Evolutionary conservation across 1,284 basidiomycete species (phyloP).

Genomic region (Exsudoporus floridanus): DNA sequence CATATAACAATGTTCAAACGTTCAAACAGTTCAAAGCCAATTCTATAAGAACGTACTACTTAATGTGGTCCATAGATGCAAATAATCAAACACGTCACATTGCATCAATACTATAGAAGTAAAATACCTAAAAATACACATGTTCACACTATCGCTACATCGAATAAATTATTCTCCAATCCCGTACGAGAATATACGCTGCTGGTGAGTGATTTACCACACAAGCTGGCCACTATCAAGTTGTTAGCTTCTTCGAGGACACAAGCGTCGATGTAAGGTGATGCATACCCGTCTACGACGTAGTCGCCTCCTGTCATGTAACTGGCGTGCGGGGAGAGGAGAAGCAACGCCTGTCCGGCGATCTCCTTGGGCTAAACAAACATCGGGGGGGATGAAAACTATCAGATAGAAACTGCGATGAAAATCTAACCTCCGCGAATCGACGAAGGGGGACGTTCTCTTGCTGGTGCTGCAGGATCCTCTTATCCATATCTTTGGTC

Average conservation of each 20-base stretch:
- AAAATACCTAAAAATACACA: constrained; percentile 15
- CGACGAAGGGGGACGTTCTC: constrained; percentile 41
- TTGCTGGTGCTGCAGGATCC: constrained; percentile 37
- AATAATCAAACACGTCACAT: too few relatives aligned
- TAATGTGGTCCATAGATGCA: too few relatives aligned
- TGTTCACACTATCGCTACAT: background rate
- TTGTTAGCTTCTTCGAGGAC: background rate
- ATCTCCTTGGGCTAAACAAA: constrained; percentile 44
- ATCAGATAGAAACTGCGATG: background rate
- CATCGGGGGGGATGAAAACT: background rate
- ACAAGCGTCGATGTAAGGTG: too few relatives aligned
- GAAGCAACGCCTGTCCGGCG: constrained; percentile 41
- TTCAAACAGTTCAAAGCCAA: too few relatives aligned
- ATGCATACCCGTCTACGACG: constrained; percentile 46
- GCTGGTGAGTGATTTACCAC: constrained; percentile 29
- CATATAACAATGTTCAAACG: too few relatives aligned
- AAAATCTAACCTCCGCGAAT: constrained; percentile 38
- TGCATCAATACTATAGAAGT: too few relatives aligned
- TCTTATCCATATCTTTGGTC: constrained; percentile 37
- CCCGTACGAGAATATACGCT: too few relatives aligned
- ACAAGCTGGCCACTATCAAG: constrained; percentile 36
- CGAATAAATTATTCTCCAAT: background rate
- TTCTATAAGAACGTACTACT: too few relatives aligned
- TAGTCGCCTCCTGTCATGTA: constrained; percentile 48
- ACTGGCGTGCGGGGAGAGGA: constrained; percentile 42